phyloP scores from a whole-genome alignment of 345 rosid genomes.

The Schrenkiella parvula region DNA sequence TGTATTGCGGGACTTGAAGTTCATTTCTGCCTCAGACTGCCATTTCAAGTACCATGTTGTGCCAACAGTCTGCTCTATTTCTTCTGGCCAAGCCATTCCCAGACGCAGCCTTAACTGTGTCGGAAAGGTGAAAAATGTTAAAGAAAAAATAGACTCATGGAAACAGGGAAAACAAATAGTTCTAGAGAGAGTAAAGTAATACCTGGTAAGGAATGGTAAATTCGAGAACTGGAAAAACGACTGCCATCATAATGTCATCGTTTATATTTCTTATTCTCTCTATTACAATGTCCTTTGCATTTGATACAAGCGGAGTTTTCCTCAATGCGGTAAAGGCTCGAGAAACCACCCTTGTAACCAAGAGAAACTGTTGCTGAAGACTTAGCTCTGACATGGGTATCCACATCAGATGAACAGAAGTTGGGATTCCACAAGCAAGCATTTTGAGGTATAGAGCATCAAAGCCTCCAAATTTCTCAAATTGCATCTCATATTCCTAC shows the following conservation, averaged over 20 bases:
- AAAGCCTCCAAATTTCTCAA: slow-evolving; percentile 88
- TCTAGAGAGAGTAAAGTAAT: slow-evolving; percentile 24
- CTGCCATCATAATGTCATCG: slow-evolving; percentile 66
- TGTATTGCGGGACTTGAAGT: slow-evolving; percentile 53
- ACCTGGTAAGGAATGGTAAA: slow-evolving; percentile 74
- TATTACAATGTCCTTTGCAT: slow-evolving; percentile 42
- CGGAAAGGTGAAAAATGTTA: neutral
- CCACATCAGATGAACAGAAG: slow-evolving; percentile 84
- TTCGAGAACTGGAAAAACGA: slow-evolving; percentile 66
- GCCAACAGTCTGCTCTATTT: slow-evolving; percentile 64
- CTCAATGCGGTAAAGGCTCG: slow-evolving; percentile 52
- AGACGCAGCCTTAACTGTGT: slow-evolving; percentile 62
- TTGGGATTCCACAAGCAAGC: slow-evolving; percentile 81
- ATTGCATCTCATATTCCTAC: slow-evolving; percentile 83
- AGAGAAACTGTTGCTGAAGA: slow-evolving; percentile 66
- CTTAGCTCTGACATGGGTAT: slow-evolving; percentile 88
- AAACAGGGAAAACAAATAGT: neutral
- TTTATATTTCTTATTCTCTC: slow-evolving; percentile 51
- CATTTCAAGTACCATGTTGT: slow-evolving; percentile 85
- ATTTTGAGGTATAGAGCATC: slow-evolving; percentile 89
- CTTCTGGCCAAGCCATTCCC: slow-evolving; percentile 96
- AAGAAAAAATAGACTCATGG: neutral
- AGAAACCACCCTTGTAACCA: slow-evolving; percentile 48
- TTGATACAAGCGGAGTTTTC: slow-evolving; percentile 49
- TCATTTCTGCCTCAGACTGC: slow-evolving; percentile 80